Evolutionary conservation across 768 basidiomycete genomes (phyloP).

Genomic region (Leccinum olivaceopallidum): DNA sequence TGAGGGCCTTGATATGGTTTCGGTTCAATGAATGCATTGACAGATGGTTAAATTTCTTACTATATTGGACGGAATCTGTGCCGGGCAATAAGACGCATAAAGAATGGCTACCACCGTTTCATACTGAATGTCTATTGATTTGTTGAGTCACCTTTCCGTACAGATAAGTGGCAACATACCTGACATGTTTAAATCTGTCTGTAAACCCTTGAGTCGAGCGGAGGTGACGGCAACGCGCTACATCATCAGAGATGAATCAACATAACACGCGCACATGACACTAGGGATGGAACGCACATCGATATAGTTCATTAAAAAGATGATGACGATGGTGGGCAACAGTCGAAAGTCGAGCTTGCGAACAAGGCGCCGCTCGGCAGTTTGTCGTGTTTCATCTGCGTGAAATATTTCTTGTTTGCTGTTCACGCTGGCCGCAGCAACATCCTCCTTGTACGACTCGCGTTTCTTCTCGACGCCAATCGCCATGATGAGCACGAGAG

Average conservation of each 20-base stretch:
- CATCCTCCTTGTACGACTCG: conserved; percentile 9
- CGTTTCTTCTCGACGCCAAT: conserved; percentile 16
- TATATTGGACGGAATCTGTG: conserved; percentile 70
- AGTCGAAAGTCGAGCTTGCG: conserved; percentile 31
- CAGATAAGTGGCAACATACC: conserved; percentile 17
- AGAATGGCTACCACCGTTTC: conserved; percentile 51
- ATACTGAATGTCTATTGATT: conserved; percentile 49
- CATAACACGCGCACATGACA: background rate
- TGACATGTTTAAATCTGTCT: conserved; percentile 37
- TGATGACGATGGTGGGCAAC: conserved; percentile 28
- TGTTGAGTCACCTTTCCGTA: background rate
- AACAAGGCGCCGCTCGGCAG: conserved; percentile 22
- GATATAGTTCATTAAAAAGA: conserved; percentile 30
- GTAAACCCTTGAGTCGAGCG: conserved; percentile 41
- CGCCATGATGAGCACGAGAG: conserved; percentile 14
- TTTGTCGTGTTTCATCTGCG: conserved; percentile 9
- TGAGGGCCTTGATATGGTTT: conserved; percentile 45
- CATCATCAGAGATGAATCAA: background rate
- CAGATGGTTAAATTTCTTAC: conserved; percentile 28
- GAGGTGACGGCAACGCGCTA: conserved; percentile 41
- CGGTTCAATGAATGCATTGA: background rate
- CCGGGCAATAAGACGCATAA: conserved; percentile 60
- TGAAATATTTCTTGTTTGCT: background rate
- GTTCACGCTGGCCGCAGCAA: background rate
- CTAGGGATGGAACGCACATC: conserved; percentile 13